phyloP scores from a whole-genome alignment of 352 stramenopile genomes.

The Vaucheria bursata region DNA sequence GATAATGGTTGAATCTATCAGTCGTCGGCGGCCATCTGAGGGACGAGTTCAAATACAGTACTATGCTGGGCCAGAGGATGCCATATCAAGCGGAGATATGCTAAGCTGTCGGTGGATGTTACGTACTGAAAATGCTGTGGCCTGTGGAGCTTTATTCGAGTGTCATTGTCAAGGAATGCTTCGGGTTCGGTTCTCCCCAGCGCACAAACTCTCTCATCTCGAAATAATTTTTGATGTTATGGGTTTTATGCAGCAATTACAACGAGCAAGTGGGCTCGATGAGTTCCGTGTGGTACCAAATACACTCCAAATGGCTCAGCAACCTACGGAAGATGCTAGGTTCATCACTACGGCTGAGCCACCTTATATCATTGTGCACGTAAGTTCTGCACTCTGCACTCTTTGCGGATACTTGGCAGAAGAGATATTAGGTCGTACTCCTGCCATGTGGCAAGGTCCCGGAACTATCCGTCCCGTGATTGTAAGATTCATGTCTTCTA shows the following conservation, averaged over 20 bases:
- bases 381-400: background rate
- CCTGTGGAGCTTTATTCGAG: constrained; percentile 38
- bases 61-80: constrained; percentile 15
- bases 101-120: constrained; percentile 51
- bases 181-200: constrained; percentile 15
- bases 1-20: constrained; percentile 40
- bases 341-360: constrained; percentile 29
- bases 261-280: constrained; percentile 23
- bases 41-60: constrained; percentile 15
- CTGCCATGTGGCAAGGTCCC: constrained; percentile 9
- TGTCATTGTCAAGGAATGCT: constrained; percentile 39
- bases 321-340: constrained; percentile 26
- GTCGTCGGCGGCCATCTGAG: background rate
- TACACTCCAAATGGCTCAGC: constrained; percentile 34
- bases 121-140: constrained; percentile 44
- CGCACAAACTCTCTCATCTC: constrained; percentile 42
- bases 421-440: constrained; percentile 4
- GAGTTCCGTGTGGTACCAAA: constrained; percentile 47
- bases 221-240: constrained; percentile 52
- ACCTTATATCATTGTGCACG: constrained; percentile 31
- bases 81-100: constrained; percentile 12
- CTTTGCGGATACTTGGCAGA: constrained; percentile 15
- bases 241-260: constrained; percentile 53
- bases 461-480: background rate
- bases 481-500: background rate